Evolutionary conservation across 257 asterid genomes (phyloP), one percentile per base, ranked within the genome.

Genomic region (Plantago elongata): DNA sequence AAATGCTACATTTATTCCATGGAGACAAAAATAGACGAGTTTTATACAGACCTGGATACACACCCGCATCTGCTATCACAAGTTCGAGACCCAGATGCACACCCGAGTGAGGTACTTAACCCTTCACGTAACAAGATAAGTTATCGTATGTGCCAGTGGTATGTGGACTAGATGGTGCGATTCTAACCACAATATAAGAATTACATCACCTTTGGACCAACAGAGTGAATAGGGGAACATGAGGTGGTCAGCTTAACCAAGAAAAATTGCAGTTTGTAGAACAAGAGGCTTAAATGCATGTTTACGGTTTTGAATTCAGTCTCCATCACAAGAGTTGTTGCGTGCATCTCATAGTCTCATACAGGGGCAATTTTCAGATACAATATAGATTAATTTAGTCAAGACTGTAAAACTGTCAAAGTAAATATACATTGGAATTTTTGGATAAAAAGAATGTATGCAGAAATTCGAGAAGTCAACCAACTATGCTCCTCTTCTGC

Each of bases 221-320:
- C 59, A 54, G 59, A 54, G 18, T 17, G 58, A 52, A 3, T n/a
- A 52, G 18, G 42, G 27, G 58, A 52, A 52, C 13, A 54, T 40
- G 13, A 54, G 38, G 9, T 14, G 15, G 59, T 54, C 59, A 54
- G 59, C 59, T 51, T 54, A 54, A 54, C 46, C 46, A 34, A 56
- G 61, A 14, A 6, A 29, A 56, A 37, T 29, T 46, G 61, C 61
- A 34, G 14, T 9, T 29, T 56, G 45, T 46, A 29, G 13, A n/a
- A 30, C 3, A 29, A 55, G 10, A 55, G 5, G 11, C 61, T 7
- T 13, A 13, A 13, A 29, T 18, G 12, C 46, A 43, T 29, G 27
- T 56, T 29, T 27, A 34, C 45, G 45, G 45, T 56, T 30, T 34
- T n/a, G 49, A 13, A 10, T 9, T 45, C 5, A 45, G 49, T 45